These are phyloP conservation scores for Heteromeles arbutifolia DNA, from an alignment of 306 rosid genomes.

Conservation along the genomic window DNA sequence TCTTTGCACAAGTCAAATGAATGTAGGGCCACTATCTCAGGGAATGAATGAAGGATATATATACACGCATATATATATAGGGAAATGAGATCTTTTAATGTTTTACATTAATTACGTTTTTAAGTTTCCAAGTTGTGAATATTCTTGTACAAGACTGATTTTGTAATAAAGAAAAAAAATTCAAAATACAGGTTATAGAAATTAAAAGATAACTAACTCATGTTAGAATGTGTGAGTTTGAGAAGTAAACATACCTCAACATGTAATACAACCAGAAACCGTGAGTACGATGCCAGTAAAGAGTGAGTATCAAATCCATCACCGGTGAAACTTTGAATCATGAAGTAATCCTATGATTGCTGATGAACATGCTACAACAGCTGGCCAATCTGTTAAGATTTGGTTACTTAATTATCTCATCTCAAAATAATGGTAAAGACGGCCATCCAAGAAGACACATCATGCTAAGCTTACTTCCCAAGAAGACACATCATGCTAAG, in stretches of 20 bases:
- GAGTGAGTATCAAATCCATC: slow-evolving; percentile 64
- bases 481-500: neutral
- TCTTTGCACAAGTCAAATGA: neutral
- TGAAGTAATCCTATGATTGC: slow-evolving; percentile 53
- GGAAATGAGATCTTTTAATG: neutral
- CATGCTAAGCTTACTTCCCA: neutral
- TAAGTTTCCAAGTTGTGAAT: neutral
- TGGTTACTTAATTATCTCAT: slow-evolving; percentile 5
- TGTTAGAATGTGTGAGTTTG: neutral
- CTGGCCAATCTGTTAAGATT: slow-evolving; percentile 57
- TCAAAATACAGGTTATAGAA: neutral
- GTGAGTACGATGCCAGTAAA: slow-evolving; percentile 45
- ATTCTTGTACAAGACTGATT: no score
- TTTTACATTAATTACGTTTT: neutral
- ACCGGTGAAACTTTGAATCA: slow-evolving; percentile 42
- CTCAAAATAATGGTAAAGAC: neutral
- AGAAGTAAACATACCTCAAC: slow-evolving; percentile 52
- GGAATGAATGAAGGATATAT: neutral
- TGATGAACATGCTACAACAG: slow-evolving; percentile 63
- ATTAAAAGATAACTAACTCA: neutral
- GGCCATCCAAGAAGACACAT: neutral
- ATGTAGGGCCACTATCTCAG: neutral
- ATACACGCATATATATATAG: no score
- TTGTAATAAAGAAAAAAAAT: no score
- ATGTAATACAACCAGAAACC: slow-evolving; percentile 79